phyloP scores from a whole-genome alignment of 2,329 filamentous ascomycete genomes.

The Trichoderma koningii region DNA sequence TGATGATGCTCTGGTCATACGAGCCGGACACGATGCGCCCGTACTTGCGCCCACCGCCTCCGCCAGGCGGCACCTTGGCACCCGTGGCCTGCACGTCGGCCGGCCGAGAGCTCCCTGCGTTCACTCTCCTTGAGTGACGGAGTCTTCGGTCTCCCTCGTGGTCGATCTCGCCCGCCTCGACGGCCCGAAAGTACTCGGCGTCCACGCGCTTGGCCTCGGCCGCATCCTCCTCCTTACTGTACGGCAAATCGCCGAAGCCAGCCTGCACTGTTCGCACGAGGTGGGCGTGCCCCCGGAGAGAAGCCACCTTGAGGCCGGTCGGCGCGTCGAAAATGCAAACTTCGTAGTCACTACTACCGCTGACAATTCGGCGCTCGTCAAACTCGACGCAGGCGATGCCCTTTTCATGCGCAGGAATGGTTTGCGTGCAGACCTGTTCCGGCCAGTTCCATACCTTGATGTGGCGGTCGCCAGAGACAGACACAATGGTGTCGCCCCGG shows the following conservation, averaged over 20 bases:
- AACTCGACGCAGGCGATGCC: slow-evolving; percentile 98
- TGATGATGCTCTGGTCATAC: slow-evolving; percentile 93
- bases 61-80: slow-evolving; percentile 85
- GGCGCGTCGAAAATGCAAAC: slow-evolving; percentile 91
- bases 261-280: slow-evolving; percentile 94
- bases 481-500: slow-evolving; percentile 81
- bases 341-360: slow-evolving; percentile 92
- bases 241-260: slow-evolving; percentile 85
- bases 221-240: slow-evolving; percentile 73
- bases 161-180: slow-evolving; percentile 53
- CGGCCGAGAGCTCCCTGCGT: slow-evolving; percentile 73
- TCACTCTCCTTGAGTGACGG: slow-evolving; percentile 50
- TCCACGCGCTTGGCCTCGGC: slow-evolving; percentile 74
- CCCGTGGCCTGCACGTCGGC: slow-evolving; percentile 78
- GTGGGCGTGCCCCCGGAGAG: slow-evolving; percentile 76
- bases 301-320: slow-evolving; percentile 86
- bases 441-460: slow-evolving; percentile 96
- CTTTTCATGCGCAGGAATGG: slow-evolving; percentile 84
- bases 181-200: slow-evolving; percentile 65
- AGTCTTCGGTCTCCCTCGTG: slow-evolving; percentile 39
- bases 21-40: slow-evolving; percentile 96
- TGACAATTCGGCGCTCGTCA: slow-evolving; percentile 89
- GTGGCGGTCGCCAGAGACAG: slow-evolving; percentile 87
- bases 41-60: slow-evolving; percentile 85
- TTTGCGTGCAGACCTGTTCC: slow-evolving; percentile 72